Base-by-base conservation (phyloP, 2,329 filamentous ascomycete species). In the Geosmithia flava region DNA sequence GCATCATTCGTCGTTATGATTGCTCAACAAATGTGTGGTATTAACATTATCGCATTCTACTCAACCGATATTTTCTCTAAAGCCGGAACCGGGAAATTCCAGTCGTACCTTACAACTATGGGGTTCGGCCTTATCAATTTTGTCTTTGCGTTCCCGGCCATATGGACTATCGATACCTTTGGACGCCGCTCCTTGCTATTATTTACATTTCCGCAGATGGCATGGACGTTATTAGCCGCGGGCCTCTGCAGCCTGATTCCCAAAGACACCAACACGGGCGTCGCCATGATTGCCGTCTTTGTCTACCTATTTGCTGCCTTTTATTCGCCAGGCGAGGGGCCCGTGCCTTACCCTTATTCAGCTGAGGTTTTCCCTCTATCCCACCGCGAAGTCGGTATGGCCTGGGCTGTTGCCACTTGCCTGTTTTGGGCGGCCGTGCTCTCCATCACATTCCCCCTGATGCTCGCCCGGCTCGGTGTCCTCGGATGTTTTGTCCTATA, bases 221-320 rank as follows among this genome's bases (percentile, higher is more conserved):
- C 58, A 0, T 61, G 58, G 57, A 49, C 44, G 8, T 33, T 51
- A 23, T 20, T 48, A 30, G 47, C 47, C 3, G 61, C 63, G 13
- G 63, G 63, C 45, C 56, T 63, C 20, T 65, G 60, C 49, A 66
- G 61, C 10, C 51, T 62, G 41, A 64, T 64, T 17, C 56, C 61
- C 13, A 46, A 53, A 0, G 50, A 52, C 7, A 48, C 61, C 11
- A 56, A 62, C 27, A 55, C 63, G 0, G 68, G 59, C 33, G 68
- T 56, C 39, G 73, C 67, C 37, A 59, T 74, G 0, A 72, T 83
- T 15, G 75, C 78, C 0, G 64, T 79, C 4, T 81, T 82, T 54
- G 64, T 82, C 49, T 83, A 78, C 61, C 56, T 83, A 6, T 84
- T 83, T 53, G 74, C 71, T 0, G 77, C 76, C 1, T 80, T 81